Evolutionary conservation across 1,139 yeast genomes (phyloP).

Genomic region (Saccharomycopsis phalli): DNA sequence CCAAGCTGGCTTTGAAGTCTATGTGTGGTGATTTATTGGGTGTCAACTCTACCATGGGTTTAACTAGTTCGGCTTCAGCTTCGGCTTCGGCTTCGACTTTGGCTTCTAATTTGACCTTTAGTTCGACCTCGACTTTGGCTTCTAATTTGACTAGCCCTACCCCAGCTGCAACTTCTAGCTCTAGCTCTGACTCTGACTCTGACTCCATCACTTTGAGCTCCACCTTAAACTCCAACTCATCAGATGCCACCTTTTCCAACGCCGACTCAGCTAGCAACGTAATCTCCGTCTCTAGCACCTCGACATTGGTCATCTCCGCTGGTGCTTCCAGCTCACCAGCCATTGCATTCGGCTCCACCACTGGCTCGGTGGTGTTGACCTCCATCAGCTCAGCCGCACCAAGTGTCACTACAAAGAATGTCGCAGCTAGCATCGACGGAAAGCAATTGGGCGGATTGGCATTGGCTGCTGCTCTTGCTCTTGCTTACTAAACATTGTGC

Average conservation of each 20-base stretch:
- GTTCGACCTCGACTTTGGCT: slow-evolving; percentile 27
- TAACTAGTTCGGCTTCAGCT: no score
- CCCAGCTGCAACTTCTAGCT: slow-evolving; percentile 27
- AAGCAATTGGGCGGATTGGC: not conserved
- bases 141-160: no score
- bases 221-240: not conserved
- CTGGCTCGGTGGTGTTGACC: no score
- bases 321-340: slow-evolving; percentile 13
- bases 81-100: no score
- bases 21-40: slow-evolving; percentile 39
- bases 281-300: slow-evolving; percentile 8
- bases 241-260: not conserved
- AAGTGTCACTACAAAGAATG: no score
- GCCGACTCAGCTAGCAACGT: not conserved
- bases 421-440: not conserved
- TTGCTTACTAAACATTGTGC: not conserved
- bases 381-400: no score
- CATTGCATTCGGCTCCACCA: slow-evolving; percentile 22
- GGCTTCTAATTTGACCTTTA: slow-evolving; percentile 5
- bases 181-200: slow-evolving; percentile 27
- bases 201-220: slow-evolving; percentile 25
- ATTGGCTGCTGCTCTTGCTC: slow-evolving; percentile 1
- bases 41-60: slow-evolving; percentile 26
- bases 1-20: slow-evolving; percentile 46
- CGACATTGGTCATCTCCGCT: slow-evolving; percentile 14